These are phyloP conservation scores for Dothidotthia symphoricarpi DNA, from an alignment of 2,329 filamentous ascomycete species.

Conservation along the genomic window DNA sequence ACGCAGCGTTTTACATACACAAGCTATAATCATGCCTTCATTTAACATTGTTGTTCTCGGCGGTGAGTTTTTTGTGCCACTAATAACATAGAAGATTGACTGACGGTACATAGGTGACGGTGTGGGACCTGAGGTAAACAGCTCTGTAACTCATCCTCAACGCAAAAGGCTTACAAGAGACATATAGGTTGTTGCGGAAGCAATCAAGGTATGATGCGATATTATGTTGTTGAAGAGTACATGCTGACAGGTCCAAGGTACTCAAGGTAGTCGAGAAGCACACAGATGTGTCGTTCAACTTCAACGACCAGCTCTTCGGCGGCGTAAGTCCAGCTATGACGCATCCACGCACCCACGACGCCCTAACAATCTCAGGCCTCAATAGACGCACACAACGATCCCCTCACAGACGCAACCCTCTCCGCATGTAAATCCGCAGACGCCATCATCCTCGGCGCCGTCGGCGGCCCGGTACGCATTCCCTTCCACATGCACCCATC, in stretches of 20 bases:
- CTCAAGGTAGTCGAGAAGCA: conserved; percentile 76
- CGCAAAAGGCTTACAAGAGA: conserved; percentile 18
- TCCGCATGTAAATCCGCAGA: conserved; percentile 79
- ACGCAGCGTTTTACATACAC: conserved; percentile 2
- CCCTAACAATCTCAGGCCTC: conserved; percentile 63
- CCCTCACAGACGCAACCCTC: conserved; percentile 81
- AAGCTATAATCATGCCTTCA: conserved; percentile 33
- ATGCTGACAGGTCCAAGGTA: conserved; percentile 54
- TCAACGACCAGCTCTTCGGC: conserved; percentile 85
- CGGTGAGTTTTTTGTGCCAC: conserved; percentile 26
- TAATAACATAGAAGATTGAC: conserved; percentile 1
- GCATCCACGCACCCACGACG: background rate
- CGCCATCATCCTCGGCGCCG: conserved; percentile 87
- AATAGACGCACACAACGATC: conserved; percentile 75
- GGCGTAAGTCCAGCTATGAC: conserved; percentile 64
- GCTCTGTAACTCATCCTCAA: conserved; percentile 2
- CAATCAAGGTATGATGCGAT: conserved; percentile 65
- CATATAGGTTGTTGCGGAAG: conserved; percentile 73
- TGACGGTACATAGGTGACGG: conserved; percentile 39
- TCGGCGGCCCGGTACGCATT: conserved; percentile 74
- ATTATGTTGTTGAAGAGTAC: background rate
- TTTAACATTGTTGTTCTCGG: conserved; percentile 46
- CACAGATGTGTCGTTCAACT: conserved; percentile 76
- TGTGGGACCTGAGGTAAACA: conserved; percentile 44
- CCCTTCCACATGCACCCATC: background rate